These are phyloP conservation scores for Colletotrichum tofieldiae DNA, from an alignment of 2,329 filamentous ascomycete genomes.

Conservation along the genomic window DNA sequence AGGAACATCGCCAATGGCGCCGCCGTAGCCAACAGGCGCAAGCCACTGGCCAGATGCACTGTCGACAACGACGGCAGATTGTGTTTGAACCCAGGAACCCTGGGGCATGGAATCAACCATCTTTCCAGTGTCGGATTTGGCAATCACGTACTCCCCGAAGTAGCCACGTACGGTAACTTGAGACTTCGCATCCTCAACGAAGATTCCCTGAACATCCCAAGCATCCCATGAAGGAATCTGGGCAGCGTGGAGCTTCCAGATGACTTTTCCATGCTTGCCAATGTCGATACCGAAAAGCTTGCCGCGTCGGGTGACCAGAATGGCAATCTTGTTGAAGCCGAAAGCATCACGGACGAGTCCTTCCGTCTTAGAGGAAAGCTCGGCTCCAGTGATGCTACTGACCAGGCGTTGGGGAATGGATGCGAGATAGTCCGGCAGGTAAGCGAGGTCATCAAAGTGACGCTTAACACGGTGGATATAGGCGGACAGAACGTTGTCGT, in stretches of 20 bases:
- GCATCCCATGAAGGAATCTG: slow-evolving; percentile 68
- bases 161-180: slow-evolving; percentile 72
- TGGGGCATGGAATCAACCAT: slow-evolving; percentile 61
- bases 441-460: slow-evolving; percentile 83
- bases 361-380: slow-evolving; percentile 59
- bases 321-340: slow-evolving; percentile 88
- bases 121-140: slow-evolving; percentile 69
- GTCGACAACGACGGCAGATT: slow-evolving; percentile 64
- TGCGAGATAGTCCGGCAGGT: slow-evolving; percentile 82
- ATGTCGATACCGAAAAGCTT: slow-evolving; percentile 86
- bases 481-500: slow-evolving; percentile 84
- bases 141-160: slow-evolving; percentile 74
- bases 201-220: slow-evolving; percentile 79
- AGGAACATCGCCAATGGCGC: slow-evolving; percentile 64
- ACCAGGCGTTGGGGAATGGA: slow-evolving; percentile 79
- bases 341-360: slow-evolving; percentile 80
- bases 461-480: slow-evolving; percentile 90
- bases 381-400: slow-evolving; percentile 74
- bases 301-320: slow-evolving; percentile 85
- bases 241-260: slow-evolving; percentile 81
- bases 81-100: slow-evolving; percentile 57
- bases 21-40: slow-evolving; percentile 67
- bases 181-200: slow-evolving; percentile 71
- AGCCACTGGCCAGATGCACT: slow-evolving; percentile 68
- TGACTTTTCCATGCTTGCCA: slow-evolving; percentile 79